Base-by-base conservation (phyloP, 2,329 filamentous ascomycete species). In the Xylariales sp. region DNA sequence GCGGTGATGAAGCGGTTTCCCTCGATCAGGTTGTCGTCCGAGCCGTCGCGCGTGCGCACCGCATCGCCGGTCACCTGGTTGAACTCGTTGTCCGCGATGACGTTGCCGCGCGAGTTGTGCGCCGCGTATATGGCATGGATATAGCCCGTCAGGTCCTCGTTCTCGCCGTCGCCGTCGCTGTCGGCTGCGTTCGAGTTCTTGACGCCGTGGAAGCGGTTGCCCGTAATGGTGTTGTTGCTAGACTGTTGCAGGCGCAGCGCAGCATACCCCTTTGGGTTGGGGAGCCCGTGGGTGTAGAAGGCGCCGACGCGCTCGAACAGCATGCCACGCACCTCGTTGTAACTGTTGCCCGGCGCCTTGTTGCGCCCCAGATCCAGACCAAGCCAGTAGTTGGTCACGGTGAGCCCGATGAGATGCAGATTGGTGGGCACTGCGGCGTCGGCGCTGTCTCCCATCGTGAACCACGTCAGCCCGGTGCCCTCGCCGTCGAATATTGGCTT, bases 141-240 rank as follows among this genome's bases (percentile, higher is more conserved):
- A 32, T 70, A 70, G 8, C 48, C 57, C 32, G 68, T 70, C 9
- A 70, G 74, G 77, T 84, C 18, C 83, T 81, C 63, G 77, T 84
- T 45, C 77, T 78, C 64, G 76, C 79, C 56, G 73, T 78, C 18
- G 72, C 79, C 9, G 74, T 77, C 59, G 16, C 59, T 64, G 32
- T 63, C 64, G 23, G 60, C 68, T 16, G 65, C 18, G 34, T 30
- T 39, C 18, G 65, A 62, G 59, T 70, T 70, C 62, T 70, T 70
- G 54, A 70, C 65, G n/a, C 68, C 68, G 58, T 70, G 68, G 62
- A 70, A 70, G 16, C 68, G 61, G 56, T 70, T 70, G 43, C 54
- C 54, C 1, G 30, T 14, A 12, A 70, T 68, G 3, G 65, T 70
- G 54, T 70, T 70, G 57, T 70, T 70, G 53, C 65, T 70, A 2